Evolutionary conservation across 495 filamentous ascomycete genomes (phyloP).

Genomic region (Hapsidospora chrysogenum): DNA sequence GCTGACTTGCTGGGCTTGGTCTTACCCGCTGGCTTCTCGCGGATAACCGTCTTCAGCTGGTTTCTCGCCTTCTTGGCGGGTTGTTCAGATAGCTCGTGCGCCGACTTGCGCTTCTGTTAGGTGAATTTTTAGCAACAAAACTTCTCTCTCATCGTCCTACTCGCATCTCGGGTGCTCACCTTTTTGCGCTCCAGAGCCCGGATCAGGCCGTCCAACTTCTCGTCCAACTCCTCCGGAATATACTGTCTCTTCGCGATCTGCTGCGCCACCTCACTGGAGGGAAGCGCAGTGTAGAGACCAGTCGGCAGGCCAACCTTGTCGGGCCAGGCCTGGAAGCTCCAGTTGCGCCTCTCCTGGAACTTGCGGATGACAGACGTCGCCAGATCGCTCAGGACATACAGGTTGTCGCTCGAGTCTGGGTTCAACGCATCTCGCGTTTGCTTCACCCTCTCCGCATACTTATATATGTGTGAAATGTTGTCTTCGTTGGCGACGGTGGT

Average conservation of each 20-base stretch:
- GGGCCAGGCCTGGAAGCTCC: constrained; percentile 65
- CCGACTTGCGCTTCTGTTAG: constrained; percentile 33
- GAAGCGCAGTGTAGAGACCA: constrained; percentile 57
- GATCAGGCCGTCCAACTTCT: constrained; percentile 50
- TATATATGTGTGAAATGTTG: constrained; percentile 78
- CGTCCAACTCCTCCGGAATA: constrained; percentile 68
- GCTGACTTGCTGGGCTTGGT: constrained; percentile 8
- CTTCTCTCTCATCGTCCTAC: too few species aligned
- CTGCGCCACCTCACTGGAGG: constrained; percentile 62
- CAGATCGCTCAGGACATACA: constrained; percentile 82
- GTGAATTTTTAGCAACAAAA: too few species aligned
- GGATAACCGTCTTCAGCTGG: constrained; percentile 10
- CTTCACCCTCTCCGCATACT: constrained; percentile 86
- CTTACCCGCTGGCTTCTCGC: constrained; percentile 16
- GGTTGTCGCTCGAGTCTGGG: constrained; percentile 38
- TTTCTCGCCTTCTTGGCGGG: constrained; percentile 15
- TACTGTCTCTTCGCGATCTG: constrained; percentile 71
- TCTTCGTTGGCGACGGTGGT: constrained; percentile 65
- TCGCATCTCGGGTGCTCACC: constrained; percentile 25
- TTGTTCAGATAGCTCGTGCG: constrained; percentile 20
- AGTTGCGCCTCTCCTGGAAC: constrained; percentile 65
- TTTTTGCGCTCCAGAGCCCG: constrained; percentile 36
- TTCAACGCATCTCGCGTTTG: constrained; percentile 66
- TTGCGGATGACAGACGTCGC: constrained; percentile 65
- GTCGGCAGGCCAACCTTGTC: constrained; percentile 65